Evolutionary conservation across 2,329 filamentous ascomycete species (phyloP), one percentile per base, ranked within the genome.

Genomic region (Cladosporium sp.): DNA sequence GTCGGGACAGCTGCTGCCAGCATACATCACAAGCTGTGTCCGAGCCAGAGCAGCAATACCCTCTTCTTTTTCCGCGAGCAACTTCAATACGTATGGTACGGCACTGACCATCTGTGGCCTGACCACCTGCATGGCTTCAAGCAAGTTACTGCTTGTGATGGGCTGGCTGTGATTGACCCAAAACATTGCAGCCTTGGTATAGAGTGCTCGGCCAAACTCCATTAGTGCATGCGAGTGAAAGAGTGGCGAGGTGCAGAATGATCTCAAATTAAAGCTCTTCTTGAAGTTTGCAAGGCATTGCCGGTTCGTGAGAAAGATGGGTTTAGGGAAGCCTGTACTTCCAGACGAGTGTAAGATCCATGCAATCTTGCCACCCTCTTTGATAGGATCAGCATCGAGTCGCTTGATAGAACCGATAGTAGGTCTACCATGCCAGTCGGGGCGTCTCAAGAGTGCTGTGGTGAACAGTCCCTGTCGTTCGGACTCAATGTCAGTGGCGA

Each of bases 31-130:
- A 22, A 71, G 57, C 12, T 67, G 63, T 7, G 66, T 59, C 19
- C 56, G 60, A 3, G 66, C 65, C 13, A 73, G 59, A 13, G 62
- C 59, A 20, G 62, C 52, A 15, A 71, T 63, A 22, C 85, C 86
- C 17, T 79, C 76, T 0, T 80, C 72, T 0, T 78, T 77, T 65
- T 88, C 86, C 0, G 79, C 79, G 1, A 88, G 73, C 0, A 89
- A 71, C 64, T 88, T 87, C 17, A 89, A 68, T 0, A 82, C 80
- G 61, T 87, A 88, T 0, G 86, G 85, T 0, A 88, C 85, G 12
- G 64, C 65, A 2, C 76, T 79, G 57, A 85, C 80, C 32, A 88
- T 79, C 54, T 86, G 62, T 77, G 66, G 69, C 56, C 64, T 67
- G 25, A 67, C 64, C 3, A 66, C 60, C n/a, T 59, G 53, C 45